A percentile compares a stretch with the other conserved stretches of the same genome.
Evolutionary conservation across 2,329 filamentous ascomycete species (phyloP).

Genomic region (Monilinia fructigena): DNA sequence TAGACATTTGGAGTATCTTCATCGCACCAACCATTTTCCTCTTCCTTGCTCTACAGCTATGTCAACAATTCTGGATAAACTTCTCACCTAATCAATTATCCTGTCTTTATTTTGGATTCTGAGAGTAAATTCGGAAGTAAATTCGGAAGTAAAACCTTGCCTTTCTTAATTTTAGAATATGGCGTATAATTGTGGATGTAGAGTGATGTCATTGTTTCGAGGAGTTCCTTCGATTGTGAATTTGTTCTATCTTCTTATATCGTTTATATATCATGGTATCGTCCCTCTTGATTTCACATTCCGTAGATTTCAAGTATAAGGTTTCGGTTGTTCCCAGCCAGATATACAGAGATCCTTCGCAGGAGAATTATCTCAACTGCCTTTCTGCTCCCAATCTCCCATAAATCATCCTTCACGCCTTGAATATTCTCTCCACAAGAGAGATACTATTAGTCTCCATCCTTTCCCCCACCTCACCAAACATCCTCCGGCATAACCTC

Average conservation of each 20-base stretch:
- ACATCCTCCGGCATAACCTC: conserved; percentile 82
- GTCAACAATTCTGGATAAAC: too few species aligned
- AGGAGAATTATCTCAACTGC: conserved; percentile 16
- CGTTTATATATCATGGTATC: neutral
- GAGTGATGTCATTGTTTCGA: neutral
- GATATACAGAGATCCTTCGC: neutral
- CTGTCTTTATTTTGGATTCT: too few species aligned
- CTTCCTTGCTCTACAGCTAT: too few species aligned
- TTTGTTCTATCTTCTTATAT: neutral
- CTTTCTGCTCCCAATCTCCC: neutral
- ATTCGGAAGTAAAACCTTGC: too few species aligned
- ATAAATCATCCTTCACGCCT: neutral
- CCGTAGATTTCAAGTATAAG: too few species aligned
- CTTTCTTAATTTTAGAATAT: neutral
- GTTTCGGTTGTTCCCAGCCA: neutral
- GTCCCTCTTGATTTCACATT: too few species aligned
- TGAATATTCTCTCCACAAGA: neutral
- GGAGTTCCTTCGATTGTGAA: neutral
- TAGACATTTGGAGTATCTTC: too few species aligned
- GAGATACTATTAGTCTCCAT: neutral
- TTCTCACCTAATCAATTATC: too few species aligned
- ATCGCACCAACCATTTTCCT: too few species aligned
- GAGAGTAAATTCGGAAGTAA: too few species aligned
- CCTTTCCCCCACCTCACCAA: conserved; percentile 52
- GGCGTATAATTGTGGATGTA: neutral